phyloP scores from a whole-genome alignment of 2,329 filamentous ascomycete genomes.

The Celoporthe dispersa region DNA sequence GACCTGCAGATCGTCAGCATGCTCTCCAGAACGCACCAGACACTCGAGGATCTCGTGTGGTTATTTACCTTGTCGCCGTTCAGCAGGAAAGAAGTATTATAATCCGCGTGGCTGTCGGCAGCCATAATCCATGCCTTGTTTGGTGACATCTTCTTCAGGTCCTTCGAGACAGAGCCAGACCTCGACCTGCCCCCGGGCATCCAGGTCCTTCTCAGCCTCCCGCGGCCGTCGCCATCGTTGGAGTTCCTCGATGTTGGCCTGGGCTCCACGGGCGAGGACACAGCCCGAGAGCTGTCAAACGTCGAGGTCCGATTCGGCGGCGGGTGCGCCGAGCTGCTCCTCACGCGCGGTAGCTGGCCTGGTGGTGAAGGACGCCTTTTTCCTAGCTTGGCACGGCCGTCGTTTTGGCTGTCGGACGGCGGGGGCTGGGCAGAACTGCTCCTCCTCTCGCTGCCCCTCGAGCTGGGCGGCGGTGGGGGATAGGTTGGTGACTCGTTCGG shows the following conservation, averaged over 20 bases:
- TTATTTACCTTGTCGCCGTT: slow-evolving; percentile 58
- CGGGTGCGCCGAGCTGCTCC: slow-evolving; percentile 55
- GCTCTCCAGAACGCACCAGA: not conserved
- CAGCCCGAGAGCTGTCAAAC: slow-evolving; percentile 38
- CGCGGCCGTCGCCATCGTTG: slow-evolving; percentile 43
- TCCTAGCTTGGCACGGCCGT: slow-evolving; percentile 32
- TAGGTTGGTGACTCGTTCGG: slow-evolving; percentile 2
- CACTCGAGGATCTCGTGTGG: not conserved
- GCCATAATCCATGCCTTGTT: slow-evolving; percentile 58
- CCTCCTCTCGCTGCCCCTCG: slow-evolving; percentile 12
- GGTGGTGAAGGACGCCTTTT: slow-evolving; percentile 37
- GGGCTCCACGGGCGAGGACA: slow-evolving; percentile 36
- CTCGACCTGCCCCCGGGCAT: slow-evolving; percentile 56
- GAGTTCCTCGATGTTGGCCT: slow-evolving; percentile 41
- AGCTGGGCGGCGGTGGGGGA: slow-evolving; percentile 14
- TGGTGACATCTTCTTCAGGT: slow-evolving; percentile 34
- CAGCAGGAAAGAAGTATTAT: slow-evolving; percentile 56
- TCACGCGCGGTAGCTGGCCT: slow-evolving; percentile 42
- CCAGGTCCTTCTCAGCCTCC: slow-evolving; percentile 58
- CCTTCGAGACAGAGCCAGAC: slow-evolving; percentile 50
- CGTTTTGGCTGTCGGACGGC: slow-evolving; percentile 28
- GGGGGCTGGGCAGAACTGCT: slow-evolving; percentile 21
- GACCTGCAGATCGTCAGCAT: slow-evolving; percentile 47
- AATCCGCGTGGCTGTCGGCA: slow-evolving; percentile 57
- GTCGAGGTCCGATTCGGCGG: slow-evolving; percentile 37